Evolutionary conservation across 495 filamentous ascomycete species (phyloP).

Genomic region (Clohesyomyces aquaticus): DNA sequence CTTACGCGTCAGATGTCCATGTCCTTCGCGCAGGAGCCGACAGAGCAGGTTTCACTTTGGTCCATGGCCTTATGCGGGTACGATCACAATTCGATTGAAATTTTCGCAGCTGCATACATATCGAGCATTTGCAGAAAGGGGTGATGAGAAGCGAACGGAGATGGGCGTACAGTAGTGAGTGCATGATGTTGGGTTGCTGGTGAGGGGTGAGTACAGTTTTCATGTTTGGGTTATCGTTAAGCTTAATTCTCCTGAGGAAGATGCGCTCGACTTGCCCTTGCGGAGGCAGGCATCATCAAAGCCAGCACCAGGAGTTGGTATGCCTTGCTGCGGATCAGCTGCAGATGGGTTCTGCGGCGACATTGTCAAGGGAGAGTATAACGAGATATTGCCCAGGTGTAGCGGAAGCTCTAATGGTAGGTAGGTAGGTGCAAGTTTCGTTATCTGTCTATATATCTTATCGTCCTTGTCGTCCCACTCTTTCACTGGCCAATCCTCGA

Average conservation of each 20-base stretch:
- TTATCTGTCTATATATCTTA: too few relatives aligned
- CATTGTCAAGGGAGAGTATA: too few relatives aligned
- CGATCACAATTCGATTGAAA: not conserved
- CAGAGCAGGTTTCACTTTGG: not conserved
- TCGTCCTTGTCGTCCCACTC: not conserved
- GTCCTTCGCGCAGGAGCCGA: constrained; percentile 4
- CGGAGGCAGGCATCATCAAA: too few relatives aligned
- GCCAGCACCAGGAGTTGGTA: too few relatives aligned
- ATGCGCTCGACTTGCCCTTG: not conserved
- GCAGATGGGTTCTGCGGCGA: too few relatives aligned
- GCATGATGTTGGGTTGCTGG: too few relatives aligned
- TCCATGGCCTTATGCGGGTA: not conserved
- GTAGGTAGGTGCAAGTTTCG: too few relatives aligned
- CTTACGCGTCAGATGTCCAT: constrained; percentile 11
- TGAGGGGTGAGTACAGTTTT: not conserved
- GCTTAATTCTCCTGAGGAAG: not conserved
- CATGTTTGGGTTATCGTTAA: not conserved
- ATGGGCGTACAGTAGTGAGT: too few relatives aligned
- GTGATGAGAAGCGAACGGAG: too few relatives aligned
- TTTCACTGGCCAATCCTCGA: not conserved
- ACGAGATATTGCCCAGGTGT: too few relatives aligned
- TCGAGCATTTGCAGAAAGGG: not conserved
- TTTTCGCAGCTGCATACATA: not conserved
- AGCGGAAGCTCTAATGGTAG: too few relatives aligned
- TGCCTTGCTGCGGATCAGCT: too few relatives aligned